Conservation (phyloP, 1,284 basidiomycete genomes). For the Ustilago sp. region DNA sequence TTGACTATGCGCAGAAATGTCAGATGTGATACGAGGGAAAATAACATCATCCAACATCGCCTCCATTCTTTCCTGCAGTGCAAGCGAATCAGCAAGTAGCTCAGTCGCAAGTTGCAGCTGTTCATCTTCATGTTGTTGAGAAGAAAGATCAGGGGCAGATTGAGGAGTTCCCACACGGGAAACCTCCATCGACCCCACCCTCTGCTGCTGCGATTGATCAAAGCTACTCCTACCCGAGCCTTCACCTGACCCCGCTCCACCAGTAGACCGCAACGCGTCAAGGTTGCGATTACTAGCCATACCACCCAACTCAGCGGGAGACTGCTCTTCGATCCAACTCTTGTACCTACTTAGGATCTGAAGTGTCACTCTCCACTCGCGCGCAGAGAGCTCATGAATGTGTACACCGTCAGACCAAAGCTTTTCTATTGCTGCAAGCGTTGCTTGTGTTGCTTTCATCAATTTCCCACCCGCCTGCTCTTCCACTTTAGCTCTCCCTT, state of each 20-base stretch:
- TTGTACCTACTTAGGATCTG: slow-evolving; percentile 64
- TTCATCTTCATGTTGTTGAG: slow-evolving; percentile 33
- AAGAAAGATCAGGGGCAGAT: slow-evolving; percentile 13
- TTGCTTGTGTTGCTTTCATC: slow-evolving; percentile 33
- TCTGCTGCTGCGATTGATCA: slow-evolving; percentile 6
- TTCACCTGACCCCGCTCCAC: not conserved
- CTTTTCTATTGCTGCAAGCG: slow-evolving; percentile 39
- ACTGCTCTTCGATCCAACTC: slow-evolving; percentile 53
- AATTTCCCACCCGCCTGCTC: not conserved
- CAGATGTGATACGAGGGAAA: slow-evolving; percentile 1
- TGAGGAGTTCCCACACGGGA: slow-evolving; percentile 36
- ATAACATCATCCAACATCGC: slow-evolving; percentile 11
- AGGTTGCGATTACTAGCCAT: slow-evolving; percentile 5
- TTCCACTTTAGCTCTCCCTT: not conserved
- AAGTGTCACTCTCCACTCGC: slow-evolving; percentile 65
- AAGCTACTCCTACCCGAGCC: slow-evolving; percentile 7
- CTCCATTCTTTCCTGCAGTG: slow-evolving; percentile 1
- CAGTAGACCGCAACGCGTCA: not conserved
- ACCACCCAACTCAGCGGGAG: slow-evolving; percentile 16
- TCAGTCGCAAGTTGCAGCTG: slow-evolving; percentile 4
- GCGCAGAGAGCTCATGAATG: slow-evolving; percentile 51
- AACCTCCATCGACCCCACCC: slow-evolving; percentile 12
- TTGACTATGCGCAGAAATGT: not conserved
- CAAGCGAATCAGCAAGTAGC: slow-evolving; percentile 20
- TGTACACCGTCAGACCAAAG: slow-evolving; percentile 58